Base-by-base conservation (phyloP, 371 early-diverging fungal species). In the Entomophthora muscae region DNA sequence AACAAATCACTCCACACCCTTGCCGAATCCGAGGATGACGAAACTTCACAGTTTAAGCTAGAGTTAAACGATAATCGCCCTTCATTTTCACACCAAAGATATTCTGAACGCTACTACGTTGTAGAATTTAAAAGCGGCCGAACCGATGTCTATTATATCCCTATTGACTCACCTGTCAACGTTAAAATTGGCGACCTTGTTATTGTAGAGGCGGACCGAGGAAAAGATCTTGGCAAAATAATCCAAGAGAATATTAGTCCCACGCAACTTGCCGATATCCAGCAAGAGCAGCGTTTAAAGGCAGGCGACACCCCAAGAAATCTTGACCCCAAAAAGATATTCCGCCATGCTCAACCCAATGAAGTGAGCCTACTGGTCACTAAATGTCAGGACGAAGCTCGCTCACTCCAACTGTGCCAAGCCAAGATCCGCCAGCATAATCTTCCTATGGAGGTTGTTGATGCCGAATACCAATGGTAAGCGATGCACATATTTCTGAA, bases 381-480 rank as follows among this genome's bases (percentile, higher is more conserved):
- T 59, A 93, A 93, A 73, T 73, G 72, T 22, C 79, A 84, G 66
- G 94, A 95, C 67, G 94, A 95, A 67, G 78, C 81, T 32, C 86
- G 83, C 73, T 90, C 96, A 2, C 73, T 89, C 69, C 72, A 72
- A 13, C 74, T 89, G 32, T 93, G 93, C 69, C 91, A 90, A 68
- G 70, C 77, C 53, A 92, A 90, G 69, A 88, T 89, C 55, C 79
- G 86, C 53, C 88, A 89, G 64, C 82, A 82, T 66, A 82, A 84
- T 57, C 73, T 95, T 56, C 84, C 85, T 2, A 95, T 95, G 96
- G 84, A 91, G 63, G 85, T 95, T 1, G 86, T 90, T 0, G 91
- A 92, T 68, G 96, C 93, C 3, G 96, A 95, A 73, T 95, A 90
- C 69, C 96, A 95, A 75, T 94, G 93, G 89, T 87, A 72, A 67